Evolutionary conservation across 1,284 basidiomycete species (phyloP).

Genomic region (Ganoderma sp.): DNA sequence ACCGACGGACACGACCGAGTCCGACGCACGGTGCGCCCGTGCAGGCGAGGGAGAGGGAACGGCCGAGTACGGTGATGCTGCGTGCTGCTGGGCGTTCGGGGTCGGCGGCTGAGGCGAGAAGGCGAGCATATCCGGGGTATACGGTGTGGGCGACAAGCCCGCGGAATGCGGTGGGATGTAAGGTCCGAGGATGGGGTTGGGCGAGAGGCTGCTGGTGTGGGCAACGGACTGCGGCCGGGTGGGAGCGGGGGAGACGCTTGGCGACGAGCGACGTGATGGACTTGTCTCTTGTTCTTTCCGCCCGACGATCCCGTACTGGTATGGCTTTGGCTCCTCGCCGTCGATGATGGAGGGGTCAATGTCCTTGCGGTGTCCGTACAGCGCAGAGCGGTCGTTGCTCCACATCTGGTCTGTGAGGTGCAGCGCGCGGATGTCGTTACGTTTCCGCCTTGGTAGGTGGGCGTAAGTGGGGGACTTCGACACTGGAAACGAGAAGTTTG

Average conservation of each 20-base stretch:
- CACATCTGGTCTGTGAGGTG: slow-evolving; percentile 15
- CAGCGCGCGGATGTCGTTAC: slow-evolving; percentile 15
- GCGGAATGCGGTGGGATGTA: slow-evolving; percentile 5
- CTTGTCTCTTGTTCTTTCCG: slow-evolving; percentile 24
- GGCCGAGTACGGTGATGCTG: not conserved
- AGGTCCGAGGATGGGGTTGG: slow-evolving; percentile 4
- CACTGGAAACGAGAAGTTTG: not conserved
- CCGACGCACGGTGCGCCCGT: slow-evolving; percentile 10
- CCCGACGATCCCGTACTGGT: slow-evolving; percentile 40
- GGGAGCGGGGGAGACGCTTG: slow-evolving; percentile 23
- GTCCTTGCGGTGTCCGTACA: not conserved
- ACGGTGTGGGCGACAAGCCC: not conserved
- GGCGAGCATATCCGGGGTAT: not conserved
- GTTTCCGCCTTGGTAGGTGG: slow-evolving; percentile 24
- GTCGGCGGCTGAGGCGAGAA: slow-evolving; percentile 8
- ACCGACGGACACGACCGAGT: slow-evolving; percentile 24
- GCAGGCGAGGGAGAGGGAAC: slow-evolving; percentile 7
- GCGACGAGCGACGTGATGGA: slow-evolving; percentile 24
- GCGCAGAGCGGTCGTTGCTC: slow-evolving; percentile 24
- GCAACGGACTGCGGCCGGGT: slow-evolving; percentile 27
- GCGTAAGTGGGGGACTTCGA: not conserved
- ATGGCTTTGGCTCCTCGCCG: slow-evolving; percentile 35
- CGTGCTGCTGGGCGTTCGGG: slow-evolving; percentile 2
- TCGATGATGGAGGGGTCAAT: slow-evolving; percentile 4
- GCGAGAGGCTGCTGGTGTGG: slow-evolving; percentile 8